A percentile compares a stretch with the other conserved stretches of the same genome.
These are phyloP conservation scores for Pulveroboletus ravenelii DNA, from an alignment of 768 basidiomycete species.

Conservation along the genomic window DNA sequence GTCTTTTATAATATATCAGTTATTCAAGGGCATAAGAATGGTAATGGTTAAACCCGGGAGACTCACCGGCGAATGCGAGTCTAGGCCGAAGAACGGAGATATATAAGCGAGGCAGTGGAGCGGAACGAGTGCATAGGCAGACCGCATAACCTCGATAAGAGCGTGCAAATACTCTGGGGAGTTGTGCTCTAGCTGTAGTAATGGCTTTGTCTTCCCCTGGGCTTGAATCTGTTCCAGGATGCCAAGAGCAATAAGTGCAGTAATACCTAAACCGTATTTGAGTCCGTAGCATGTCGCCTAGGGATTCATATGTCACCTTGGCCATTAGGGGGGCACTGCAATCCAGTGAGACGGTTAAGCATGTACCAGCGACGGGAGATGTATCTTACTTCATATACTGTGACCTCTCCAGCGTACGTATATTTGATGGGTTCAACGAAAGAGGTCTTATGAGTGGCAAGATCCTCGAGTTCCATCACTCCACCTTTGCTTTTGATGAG, in stretches of 20 bases:
- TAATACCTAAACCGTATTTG: conserved; percentile 52
- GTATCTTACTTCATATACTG: conserved; percentile 78
- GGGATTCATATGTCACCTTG: conserved; percentile 51
- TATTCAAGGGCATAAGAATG: not conserved
- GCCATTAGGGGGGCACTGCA: conserved; percentile 91
- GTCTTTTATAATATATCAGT: conserved; percentile 42
- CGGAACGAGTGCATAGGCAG: conserved; percentile 14
- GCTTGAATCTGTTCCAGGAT: conserved; percentile 85
- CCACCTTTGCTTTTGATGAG: conserved; percentile 84
- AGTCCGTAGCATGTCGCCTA: not conserved
- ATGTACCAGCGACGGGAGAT: not conserved
- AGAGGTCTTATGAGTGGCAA: conserved; percentile 73
- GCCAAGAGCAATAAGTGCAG: conserved; percentile 87
- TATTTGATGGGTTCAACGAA: conserved; percentile 91
- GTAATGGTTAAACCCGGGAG: not conserved
- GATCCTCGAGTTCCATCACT: conserved; percentile 90
- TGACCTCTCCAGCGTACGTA: conserved; percentile 80
- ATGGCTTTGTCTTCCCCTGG: conserved; percentile 60
- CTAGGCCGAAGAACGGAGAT: conserved; percentile 25
- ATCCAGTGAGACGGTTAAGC: not conserved
- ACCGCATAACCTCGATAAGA: conserved; percentile 83
- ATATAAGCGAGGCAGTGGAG: conserved; percentile 1
- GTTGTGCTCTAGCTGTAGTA: conserved; percentile 85
- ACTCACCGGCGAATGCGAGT: conserved; percentile 69
- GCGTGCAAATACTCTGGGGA: conserved; percentile 85